These are phyloP conservation scores for Albugo candida DNA, from an alignment of 352 stramenopile species.

Conservation along the genomic window DNA sequence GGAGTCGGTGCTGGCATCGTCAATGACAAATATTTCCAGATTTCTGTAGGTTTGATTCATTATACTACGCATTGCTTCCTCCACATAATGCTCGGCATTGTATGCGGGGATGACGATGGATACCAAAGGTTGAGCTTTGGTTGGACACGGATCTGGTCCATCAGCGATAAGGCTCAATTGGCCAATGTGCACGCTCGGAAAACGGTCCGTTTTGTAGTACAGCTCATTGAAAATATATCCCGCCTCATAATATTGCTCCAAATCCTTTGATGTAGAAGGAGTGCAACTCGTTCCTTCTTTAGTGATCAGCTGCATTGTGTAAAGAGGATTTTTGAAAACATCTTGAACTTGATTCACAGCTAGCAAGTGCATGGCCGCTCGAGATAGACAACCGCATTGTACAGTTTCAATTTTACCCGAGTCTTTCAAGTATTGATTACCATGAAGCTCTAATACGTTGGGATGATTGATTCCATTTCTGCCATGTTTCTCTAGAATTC, in stretches of 20 bases:
- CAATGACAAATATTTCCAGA: conserved; percentile 50
- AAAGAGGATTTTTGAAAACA: conserved; percentile 50
- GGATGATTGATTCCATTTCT: conserved; percentile 23
- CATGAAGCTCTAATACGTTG: conserved; percentile 40
- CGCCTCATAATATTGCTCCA: conserved; percentile 14
- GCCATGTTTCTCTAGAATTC: conserved; percentile 12
- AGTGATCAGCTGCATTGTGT: conserved; percentile 10
- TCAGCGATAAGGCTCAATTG: conserved; percentile 22
- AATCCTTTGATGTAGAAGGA: conserved; percentile 16
- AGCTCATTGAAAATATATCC: conserved; percentile 25
- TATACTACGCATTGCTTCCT: conserved; percentile 22
- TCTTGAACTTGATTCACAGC: conserved; percentile 77
- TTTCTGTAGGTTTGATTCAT: conserved; percentile 15
- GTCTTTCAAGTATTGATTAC: conserved; percentile 22
- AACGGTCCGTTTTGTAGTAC: conserved; percentile 28
- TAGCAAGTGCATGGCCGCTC: conserved; percentile 51
- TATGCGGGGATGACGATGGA: conserved; percentile 66
- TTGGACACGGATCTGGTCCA: conserved; percentile 6
- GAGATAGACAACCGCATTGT: conserved; percentile 22
- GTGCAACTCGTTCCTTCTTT: conserved; percentile 3
- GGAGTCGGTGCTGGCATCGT: conserved; percentile 39
- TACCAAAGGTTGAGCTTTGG: conserved; percentile 9
- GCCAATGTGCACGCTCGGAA: conserved; percentile 66
- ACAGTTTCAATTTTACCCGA: conserved; percentile 10
- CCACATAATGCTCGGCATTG: conserved; percentile 21